A percentile compares a stretch with the other conserved stretches of the same genome.
phyloP scores from a whole-genome alignment of 2,329 filamentous ascomycete species.

The Trichoderma sp. region DNA sequence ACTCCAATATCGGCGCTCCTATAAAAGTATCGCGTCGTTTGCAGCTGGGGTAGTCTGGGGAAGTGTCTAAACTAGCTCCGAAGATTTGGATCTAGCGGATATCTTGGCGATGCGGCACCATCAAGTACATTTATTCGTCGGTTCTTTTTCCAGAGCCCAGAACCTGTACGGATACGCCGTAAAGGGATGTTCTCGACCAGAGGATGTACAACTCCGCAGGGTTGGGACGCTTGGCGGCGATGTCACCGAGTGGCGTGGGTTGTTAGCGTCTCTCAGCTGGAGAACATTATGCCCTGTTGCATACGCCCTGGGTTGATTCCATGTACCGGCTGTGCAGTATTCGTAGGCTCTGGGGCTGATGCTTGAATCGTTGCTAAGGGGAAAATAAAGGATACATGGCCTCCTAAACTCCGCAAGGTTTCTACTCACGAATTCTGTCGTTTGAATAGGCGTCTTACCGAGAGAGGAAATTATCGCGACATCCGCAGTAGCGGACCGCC shows the following conservation, averaged over 20 bases:
- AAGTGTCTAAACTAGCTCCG: neutral
- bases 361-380: neutral
- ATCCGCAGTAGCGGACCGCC: neutral
- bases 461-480: neutral
- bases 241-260: neutral
- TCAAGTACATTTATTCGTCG: neutral
- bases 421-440: neutral
- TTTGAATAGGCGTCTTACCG: neutral
- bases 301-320: neutral
- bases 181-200: neutral
- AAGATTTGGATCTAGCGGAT: neutral
- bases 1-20: neutral
- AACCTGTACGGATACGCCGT: neutral
- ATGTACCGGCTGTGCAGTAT: neutral
- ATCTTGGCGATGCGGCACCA: neutral
- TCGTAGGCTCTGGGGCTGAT: neutral
- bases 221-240: neutral
- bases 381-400: neutral
- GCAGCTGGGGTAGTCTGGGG: neutral
- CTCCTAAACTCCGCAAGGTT: neutral
- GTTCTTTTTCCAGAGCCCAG: neutral
- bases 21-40: neutral
- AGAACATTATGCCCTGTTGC: neutral
- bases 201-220: neutral
- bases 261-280: neutral